Base-by-base conservation (phyloP, 2,329 filamentous ascomycete species). In the Diaporthe velutina region DNA sequence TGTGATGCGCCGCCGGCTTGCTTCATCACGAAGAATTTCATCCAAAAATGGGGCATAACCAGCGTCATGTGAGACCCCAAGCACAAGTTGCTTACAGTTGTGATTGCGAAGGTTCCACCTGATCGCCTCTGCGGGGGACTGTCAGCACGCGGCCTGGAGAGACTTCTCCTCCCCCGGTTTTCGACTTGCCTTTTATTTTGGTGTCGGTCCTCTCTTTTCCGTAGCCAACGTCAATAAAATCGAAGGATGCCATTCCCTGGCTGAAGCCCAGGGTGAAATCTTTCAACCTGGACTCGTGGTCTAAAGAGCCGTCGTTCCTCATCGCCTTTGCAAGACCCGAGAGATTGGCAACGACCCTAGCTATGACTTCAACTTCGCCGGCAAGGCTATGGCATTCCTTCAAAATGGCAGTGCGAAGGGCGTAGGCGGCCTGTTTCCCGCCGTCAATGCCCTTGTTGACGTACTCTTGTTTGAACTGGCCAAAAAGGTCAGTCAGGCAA, bases 191-290 rank as follows among this genome's bases (percentile, higher is more conserved):
- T 86, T 87, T 88, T 77, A 93, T 89, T 81, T 93, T 93, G 61
- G 86, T 86, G 79, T 91, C 89, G 10, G 88, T 87, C 67, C 88
- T 85, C 78, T 92, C 90, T 80, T 91, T 91, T 58, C 87, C 87
- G 77, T 86, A 83, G 45, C 91, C 90, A 71, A 93, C 87, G 79
- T 93, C 90, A 74, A 92, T 84, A 83, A 92, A 93, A 80, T 93
- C 90, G 83, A 92, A 92, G 15, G 87, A 87, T 13, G 89, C 85
- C 77, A 88, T 87, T 75, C 85, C 87, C 80, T 91, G 90, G 66
- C 88, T 91, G 83, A 92, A 93, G 50, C 89, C 91, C 74, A 86
- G 79, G 35, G 87, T 86, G 82, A 93, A 93, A 67, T 92, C 87
- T 74, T 84, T 87, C 33, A 92, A 82, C 54, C 86, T 84, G n/a